Evolutionary conservation across 495 filamentous ascomycete species (phyloP).

Genomic region (Penicillium robsamsonii): DNA sequence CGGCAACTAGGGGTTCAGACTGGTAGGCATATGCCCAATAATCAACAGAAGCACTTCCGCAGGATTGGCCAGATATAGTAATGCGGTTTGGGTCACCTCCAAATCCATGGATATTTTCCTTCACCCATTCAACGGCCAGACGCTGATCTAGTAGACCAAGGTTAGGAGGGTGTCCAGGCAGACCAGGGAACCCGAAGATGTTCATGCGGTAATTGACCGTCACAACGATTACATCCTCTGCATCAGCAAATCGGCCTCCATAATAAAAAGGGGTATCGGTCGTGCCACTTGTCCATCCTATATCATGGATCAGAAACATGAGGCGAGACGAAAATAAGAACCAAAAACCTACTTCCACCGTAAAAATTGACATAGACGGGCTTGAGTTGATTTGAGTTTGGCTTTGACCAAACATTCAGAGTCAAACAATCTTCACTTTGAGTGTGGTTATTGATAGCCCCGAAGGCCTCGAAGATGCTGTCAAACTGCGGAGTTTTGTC

Average conservation of each 20-base stretch:
- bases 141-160: conserved; percentile 47
- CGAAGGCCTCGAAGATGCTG: conserved; percentile 30
- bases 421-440: conserved; percentile 47
- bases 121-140: conserved; percentile 52
- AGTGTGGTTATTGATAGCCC: conserved; percentile 15
- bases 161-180: conserved; percentile 38
- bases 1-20: conserved; percentile 38
- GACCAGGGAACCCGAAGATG: conserved; percentile 51
- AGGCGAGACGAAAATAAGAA: background rate
- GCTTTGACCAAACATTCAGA: conserved; percentile 46
- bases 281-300: conserved; percentile 5
- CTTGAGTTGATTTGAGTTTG: conserved; percentile 17
- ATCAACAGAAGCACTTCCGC: conserved; percentile 47
- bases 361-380: conserved; percentile 38
- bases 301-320: background rate
- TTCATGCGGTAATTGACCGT: conserved; percentile 49
- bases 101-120: conserved; percentile 58
- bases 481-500: conserved; percentile 27
- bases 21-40: conserved; percentile 50
- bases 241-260: conserved; percentile 35
- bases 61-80: conserved; percentile 54
- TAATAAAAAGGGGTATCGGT: conserved; percentile 40
- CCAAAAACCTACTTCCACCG: conserved; percentile 35
- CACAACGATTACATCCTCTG: conserved; percentile 45
- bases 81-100: conserved; percentile 54